These are phyloP conservation scores for Alternaria rosae DNA, from an alignment of 2,329 filamentous ascomycete species.

Conservation along the genomic window DNA sequence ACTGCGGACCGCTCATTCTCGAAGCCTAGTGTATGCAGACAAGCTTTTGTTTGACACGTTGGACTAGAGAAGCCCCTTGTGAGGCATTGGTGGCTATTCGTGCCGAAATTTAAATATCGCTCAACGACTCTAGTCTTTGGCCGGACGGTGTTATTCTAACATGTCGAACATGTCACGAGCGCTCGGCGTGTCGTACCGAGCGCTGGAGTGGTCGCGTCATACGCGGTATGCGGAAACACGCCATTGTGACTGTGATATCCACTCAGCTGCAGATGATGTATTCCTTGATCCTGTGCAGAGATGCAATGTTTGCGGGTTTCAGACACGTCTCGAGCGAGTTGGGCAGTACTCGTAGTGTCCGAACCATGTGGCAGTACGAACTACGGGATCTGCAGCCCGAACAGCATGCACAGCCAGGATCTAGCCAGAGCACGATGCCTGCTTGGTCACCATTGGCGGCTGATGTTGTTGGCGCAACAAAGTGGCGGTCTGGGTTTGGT, in stretches of 20 bases:
- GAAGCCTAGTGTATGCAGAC: neutral
- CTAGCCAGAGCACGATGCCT: neutral
- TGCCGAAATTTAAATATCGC: constrained; percentile 1
- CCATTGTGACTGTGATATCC: neutral
- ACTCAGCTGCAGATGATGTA: neutral
- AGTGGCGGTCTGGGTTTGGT: constrained; percentile 13
- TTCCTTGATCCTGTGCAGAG: neutral
- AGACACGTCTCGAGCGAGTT: neutral
- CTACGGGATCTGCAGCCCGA: constrained; percentile 2
- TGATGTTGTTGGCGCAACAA: constrained; percentile 9
- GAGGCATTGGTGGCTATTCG: constrained; percentile 1
- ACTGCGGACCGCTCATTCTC: neutral
- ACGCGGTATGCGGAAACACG: neutral
- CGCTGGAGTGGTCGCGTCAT: neutral
- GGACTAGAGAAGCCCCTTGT: neutral
- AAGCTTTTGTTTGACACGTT: neutral
- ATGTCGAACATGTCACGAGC: neutral
- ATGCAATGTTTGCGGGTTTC: neutral
- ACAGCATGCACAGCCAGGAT: neutral
- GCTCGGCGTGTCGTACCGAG: neutral
- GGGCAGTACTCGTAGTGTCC: neutral
- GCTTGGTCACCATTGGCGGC: constrained; percentile 5
- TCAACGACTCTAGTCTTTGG: neutral
- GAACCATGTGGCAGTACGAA: neutral
- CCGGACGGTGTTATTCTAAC: neutral